Evolutionary conservation across 163 green algal species (phyloP).

Genomic region (Scenedesmus sp.): DNA sequence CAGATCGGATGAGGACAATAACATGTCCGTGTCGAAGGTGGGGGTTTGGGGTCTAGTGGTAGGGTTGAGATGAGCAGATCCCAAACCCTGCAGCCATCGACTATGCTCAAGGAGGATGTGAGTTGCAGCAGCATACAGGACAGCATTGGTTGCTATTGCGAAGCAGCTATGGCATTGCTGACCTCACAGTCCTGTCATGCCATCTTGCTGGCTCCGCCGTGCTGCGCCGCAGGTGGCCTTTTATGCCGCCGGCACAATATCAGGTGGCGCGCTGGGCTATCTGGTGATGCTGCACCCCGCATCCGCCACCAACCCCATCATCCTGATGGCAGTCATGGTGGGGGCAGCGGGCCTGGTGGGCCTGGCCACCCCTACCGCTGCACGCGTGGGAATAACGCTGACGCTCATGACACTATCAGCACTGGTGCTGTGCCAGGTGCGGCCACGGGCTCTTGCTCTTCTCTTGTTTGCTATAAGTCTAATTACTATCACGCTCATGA

Average conservation of each 20-base stretch:
- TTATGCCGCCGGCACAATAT: conserved; percentile 1
- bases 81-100: neutral
- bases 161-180: neutral
- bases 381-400: conserved; percentile 18
- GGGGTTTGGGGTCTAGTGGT: too few species aligned
- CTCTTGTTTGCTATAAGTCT: neutral
- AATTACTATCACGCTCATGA: neutral
- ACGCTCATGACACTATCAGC: conserved; percentile 23
- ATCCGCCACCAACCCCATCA: neutral
- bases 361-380: neutral
- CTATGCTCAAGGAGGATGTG: too few species aligned
- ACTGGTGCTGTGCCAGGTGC: neutral
- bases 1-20: too few species aligned
- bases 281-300: neutral
- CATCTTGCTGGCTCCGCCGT: neutral
- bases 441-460: neutral
- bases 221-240: conserved; percentile 25
- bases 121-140: neutral
- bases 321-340: neutral
- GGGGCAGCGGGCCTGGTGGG: conserved; percentile 1
- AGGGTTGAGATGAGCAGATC: neutral
- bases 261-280: conserved; percentile 23
- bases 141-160: neutral
- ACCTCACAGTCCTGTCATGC: neutral
- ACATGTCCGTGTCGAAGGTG: too few species aligned